Conservation (phyloP, 495 filamentous ascomycete genomes). For the Xylaria flabelliformis region DNA sequence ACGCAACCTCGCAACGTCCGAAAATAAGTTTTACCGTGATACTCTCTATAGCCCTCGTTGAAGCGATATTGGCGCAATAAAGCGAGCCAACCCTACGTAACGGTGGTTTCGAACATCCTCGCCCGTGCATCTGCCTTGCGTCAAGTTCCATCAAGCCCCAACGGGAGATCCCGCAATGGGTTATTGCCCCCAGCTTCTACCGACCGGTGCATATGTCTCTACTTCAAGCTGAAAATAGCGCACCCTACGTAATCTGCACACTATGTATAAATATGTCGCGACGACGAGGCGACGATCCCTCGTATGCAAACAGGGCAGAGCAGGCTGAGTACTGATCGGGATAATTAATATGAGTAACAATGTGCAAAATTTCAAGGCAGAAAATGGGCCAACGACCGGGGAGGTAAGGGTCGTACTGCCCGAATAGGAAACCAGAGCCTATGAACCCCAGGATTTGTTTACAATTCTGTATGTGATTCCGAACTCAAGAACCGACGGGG, state of each 20-base stretch:
- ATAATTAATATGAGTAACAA: constrained; percentile 8
- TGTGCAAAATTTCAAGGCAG: constrained; percentile 12
- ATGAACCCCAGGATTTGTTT: background rate
- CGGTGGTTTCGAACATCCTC: constrained; percentile 17
- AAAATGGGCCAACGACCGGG: constrained; percentile 2
- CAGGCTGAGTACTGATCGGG: background rate
- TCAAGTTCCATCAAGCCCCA: background rate
- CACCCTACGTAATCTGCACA: constrained; percentile 15
- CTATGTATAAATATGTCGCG: background rate
- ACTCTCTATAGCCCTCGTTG: background rate
- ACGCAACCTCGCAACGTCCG: constrained; percentile 13
- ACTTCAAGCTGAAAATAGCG: constrained; percentile 11
- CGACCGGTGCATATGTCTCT: background rate
- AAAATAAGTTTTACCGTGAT: constrained; percentile 1
- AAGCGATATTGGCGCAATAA: constrained; percentile 20
- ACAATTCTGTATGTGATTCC: constrained; percentile 9
- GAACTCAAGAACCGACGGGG: constrained; percentile 2
- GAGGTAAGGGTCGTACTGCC: constrained; percentile 9
- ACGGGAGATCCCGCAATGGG: constrained; percentile 7
- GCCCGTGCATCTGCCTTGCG: constrained; percentile 10
- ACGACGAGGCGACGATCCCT: constrained; percentile 17
- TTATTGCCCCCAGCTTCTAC: background rate
- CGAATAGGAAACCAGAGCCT: constrained; percentile 16
- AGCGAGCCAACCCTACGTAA: constrained; percentile 7
- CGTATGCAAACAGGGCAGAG: constrained; percentile 12